phyloP scores from a whole-genome alignment of 495 filamentous ascomycete genomes.

The Neurospora terricola region DNA sequence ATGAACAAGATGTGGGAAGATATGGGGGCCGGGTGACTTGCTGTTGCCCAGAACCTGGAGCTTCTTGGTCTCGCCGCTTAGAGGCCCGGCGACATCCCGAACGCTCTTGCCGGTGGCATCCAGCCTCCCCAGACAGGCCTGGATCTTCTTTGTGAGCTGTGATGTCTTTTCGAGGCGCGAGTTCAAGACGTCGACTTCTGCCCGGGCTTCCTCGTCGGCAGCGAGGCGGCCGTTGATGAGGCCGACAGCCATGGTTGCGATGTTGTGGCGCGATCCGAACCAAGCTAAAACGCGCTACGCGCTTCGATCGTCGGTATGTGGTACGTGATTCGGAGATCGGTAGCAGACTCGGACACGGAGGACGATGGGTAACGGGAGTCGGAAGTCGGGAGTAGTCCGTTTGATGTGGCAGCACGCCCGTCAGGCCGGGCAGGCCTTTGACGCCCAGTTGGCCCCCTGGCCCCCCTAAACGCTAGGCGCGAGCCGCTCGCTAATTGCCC shows the following conservation, averaged over 20 bases:
- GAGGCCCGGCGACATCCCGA: slow-evolving; percentile 81
- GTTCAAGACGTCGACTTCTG: slow-evolving; percentile 57
- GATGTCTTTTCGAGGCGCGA: slow-evolving; percentile 54
- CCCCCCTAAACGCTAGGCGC: background rate
- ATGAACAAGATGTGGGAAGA: background rate
- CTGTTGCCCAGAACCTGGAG: slow-evolving; percentile 76
- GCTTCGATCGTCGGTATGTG: background rate
- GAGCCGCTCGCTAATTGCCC: background rate
- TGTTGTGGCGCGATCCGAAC: background rate
- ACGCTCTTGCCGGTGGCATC: slow-evolving; percentile 83
- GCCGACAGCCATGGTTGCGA: slow-evolving; percentile 35
- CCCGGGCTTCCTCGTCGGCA: slow-evolving; percentile 52
- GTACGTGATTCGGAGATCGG: background rate
- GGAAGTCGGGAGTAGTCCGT: background rate
- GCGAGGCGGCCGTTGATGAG: slow-evolving; percentile 36
- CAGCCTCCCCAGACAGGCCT: slow-evolving; percentile 72
- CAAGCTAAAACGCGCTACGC: background rate
- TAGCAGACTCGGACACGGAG: background rate
- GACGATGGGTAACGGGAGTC: background rate
- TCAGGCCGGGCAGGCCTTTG: background rate
- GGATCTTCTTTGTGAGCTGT: slow-evolving; percentile 85
- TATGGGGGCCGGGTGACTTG: slow-evolving; percentile 22
- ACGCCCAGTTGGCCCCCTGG: background rate
- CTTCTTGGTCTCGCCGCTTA: slow-evolving; percentile 84
- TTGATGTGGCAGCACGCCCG: background rate